Evolutionary conservation across 805 yeast species (phyloP).

Genomic region (Barnettozyma salicaria): DNA sequence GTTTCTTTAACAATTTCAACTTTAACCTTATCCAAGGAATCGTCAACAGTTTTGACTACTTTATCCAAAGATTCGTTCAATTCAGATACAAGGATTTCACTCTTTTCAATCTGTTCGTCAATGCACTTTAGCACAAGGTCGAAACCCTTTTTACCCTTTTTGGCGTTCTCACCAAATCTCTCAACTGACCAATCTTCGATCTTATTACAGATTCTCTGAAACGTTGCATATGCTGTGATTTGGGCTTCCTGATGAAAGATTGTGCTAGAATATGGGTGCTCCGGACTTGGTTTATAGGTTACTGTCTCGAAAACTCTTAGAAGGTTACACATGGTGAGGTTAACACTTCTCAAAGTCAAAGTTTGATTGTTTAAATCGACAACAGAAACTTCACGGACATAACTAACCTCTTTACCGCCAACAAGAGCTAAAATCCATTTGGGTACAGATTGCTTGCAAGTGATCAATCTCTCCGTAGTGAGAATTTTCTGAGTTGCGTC

Average conservation of each 20-base stretch:
- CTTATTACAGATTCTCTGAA: constrained; percentile 65
- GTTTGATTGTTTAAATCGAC: constrained; percentile 64
- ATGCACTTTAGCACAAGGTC: constrained; percentile 64
- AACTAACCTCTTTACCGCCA: constrained; percentile 68
- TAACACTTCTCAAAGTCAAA: constrained; percentile 76
- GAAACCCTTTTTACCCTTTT: constrained; percentile 75
- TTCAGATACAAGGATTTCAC: constrained; percentile 25
- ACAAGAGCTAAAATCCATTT: constrained; percentile 67
- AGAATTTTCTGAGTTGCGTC: constrained; percentile 47
- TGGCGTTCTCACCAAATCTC: constrained; percentile 84
- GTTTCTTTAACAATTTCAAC: constrained; percentile 44
- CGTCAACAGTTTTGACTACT: constrained; percentile 29
- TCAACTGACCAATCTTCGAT: constrained; percentile 91
- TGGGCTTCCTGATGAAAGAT: constrained; percentile 77
- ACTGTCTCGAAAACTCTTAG: constrained; percentile 84
- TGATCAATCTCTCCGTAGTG: constrained; percentile 80
- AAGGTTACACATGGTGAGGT: constrained; percentile 72
- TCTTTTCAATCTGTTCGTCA: constrained; percentile 32
- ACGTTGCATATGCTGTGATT: constrained; percentile 76
- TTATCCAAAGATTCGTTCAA: constrained; percentile 19
- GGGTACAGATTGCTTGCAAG: constrained; percentile 84
- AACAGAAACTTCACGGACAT: constrained; percentile 83
- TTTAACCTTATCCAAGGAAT: constrained; percentile 34
- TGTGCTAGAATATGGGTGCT: constrained; percentile 46
- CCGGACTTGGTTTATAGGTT: constrained; percentile 64